Base-by-base conservation (phyloP, 2,329 filamentous ascomycete genomes). In the Aureobasidium sp. region DNA sequence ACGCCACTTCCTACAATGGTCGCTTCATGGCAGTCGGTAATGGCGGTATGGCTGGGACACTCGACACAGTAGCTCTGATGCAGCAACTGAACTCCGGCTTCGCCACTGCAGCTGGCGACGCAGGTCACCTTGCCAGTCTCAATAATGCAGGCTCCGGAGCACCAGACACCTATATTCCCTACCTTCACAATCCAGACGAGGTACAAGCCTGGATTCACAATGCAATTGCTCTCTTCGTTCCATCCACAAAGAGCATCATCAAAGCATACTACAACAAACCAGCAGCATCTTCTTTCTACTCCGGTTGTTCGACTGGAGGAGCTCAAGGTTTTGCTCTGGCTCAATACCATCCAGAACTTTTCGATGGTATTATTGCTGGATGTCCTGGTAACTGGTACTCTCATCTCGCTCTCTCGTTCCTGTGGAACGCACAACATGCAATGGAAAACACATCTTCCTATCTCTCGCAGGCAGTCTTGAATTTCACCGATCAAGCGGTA, bases 321-420 rank as follows among this genome's bases (percentile, higher is more conserved):
- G 76, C 76, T 9, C 80, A 82, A 71, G 81, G 71, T 0, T 80
- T 79, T 66, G 77, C 80, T 31, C 69, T 79, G n/a, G 78, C 79
- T 3, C 77, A 81, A 59, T 78, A 71, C n/a, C 76, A 81, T 64
- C 79, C 80, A 0, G 69, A 76, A 1, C 71, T 82, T 7, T 82
- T 83, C 50, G 79, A 82, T 67, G 80, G 81, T 2, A 81, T 83
- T 8, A 70, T 77, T 43, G 80, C 78, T 13, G 79, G 79, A 18
- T 74, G 72, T 38, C 81, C 80, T 6, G 81, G 78, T 0, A 77
- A 79, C 53, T 80, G 75, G 74, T 80, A 78, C 55, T 75, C 73
- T 1, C 73, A 75, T 62, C 68, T 75, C 15, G 72, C 71, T 1
- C 66, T 75, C 27, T 73, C 69, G 48, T 74, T 74, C 48, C 65